Conservation (phyloP, 345 rosid species). For the Aethionema arabicum region DNA sequence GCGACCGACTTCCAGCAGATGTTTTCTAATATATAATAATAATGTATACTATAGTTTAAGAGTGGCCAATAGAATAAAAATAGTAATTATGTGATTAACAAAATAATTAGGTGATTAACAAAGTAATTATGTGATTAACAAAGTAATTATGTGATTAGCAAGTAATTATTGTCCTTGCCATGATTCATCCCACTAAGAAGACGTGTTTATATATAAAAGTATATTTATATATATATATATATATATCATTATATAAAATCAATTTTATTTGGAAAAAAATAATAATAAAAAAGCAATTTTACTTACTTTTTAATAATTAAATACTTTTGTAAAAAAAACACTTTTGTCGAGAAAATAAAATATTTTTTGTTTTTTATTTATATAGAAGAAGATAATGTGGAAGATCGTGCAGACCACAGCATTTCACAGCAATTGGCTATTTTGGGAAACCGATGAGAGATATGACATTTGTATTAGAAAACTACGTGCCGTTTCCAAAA, state of each 20-base stretch:
- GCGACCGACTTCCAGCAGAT: not conserved
- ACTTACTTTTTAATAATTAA: too few species aligned
- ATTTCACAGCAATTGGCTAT: conserved; percentile 34
- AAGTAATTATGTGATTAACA: too few species aligned
- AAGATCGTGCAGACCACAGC: conserved; percentile 36
- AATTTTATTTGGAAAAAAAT: too few species aligned
- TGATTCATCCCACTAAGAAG: too few species aligned
- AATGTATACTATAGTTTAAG: too few species aligned
- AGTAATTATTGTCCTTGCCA: too few species aligned
- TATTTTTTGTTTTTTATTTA: too few species aligned
- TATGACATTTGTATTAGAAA: conserved; percentile 14
- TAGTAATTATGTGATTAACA: not conserved
- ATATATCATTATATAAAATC: too few species aligned
- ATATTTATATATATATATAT: too few species aligned
- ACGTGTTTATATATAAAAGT: too few species aligned
- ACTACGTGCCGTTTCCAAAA: conserved; percentile 36
- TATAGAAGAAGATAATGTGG: conserved; percentile 28
- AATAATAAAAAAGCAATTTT: too few species aligned
- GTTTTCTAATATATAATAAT: not conserved
- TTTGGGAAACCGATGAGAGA: conserved; percentile 32
- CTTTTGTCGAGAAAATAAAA: conserved; percentile 5
- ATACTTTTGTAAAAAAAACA: not conserved
- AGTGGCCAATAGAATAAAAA: not conserved
- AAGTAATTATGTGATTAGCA: too few species aligned
- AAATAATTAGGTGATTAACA: not conserved